phyloP scores from a whole-genome alignment of 75 land plant species.

The Isoetes taiwanensis region DNA sequence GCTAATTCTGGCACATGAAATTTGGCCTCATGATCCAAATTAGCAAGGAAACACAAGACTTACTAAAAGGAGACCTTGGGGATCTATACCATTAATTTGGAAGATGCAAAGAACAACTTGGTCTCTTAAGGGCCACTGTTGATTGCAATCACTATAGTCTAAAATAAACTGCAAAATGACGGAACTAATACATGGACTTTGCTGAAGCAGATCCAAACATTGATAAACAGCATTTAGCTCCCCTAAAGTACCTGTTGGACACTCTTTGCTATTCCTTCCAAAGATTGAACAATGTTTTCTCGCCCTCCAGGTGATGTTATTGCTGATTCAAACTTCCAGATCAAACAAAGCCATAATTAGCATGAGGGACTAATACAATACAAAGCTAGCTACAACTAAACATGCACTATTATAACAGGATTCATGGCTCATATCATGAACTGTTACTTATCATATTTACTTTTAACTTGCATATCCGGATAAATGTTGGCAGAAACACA shows the following conservation, averaged over 20 bases:
- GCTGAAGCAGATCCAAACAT: not conserved
- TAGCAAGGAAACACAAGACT: conserved; percentile 1
- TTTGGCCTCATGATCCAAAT: too few relatives aligned
- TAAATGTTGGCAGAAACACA: not conserved
- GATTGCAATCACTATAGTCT: too few relatives aligned
- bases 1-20: too few relatives aligned
- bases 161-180: not conserved
- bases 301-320: conserved; percentile 21
- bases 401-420: not conserved
- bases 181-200: not conserved
- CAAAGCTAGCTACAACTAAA: not conserved
- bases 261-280: conserved; percentile 20
- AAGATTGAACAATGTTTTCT: conserved; percentile 19
- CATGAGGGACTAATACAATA: not conserved
- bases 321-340: conserved; percentile 23
- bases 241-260: conserved; percentile 18
- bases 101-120: too few relatives aligned
- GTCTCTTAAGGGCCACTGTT: too few relatives aligned
- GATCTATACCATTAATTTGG: too few relatives aligned
- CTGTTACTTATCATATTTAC: not conserved
- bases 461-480: not conserved
- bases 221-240: not conserved
- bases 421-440: not conserved
- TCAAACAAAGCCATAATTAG: not conserved
- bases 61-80: too few relatives aligned